These are phyloP conservation scores for Nicotiana obtusifolia DNA, from an alignment of 257 asterid species.

Conservation along the genomic window DNA sequence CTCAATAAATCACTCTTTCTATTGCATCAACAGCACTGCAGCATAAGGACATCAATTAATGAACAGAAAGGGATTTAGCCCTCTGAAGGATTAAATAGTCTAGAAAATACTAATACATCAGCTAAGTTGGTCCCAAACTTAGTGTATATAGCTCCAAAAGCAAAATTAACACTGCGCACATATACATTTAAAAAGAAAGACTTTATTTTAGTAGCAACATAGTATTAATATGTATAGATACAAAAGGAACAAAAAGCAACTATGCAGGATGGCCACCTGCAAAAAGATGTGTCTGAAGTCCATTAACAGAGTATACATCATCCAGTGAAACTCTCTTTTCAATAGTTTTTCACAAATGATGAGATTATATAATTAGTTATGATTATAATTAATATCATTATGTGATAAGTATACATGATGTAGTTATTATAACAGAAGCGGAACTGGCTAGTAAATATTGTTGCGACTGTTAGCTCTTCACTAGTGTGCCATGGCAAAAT, in stretches of 20 bases:
- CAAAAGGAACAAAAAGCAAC: background rate
- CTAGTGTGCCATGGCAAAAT: too few species aligned
- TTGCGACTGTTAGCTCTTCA: too few species aligned
- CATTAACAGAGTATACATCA: background rate
- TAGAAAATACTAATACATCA: background rate
- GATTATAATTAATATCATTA: background rate
- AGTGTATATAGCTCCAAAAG: background rate
- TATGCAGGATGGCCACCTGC: background rate
- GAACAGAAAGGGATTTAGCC: background rate
- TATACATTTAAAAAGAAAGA: background rate
- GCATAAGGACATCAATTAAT: background rate
- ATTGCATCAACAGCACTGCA: conserved; percentile 32
- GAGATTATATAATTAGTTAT: background rate
- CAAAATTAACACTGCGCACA: background rate
- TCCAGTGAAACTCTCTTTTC: background rate
- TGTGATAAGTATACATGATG: background rate
- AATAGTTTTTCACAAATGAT: background rate
- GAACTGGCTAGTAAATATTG: too few species aligned
- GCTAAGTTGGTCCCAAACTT: background rate
- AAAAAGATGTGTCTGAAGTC: background rate
- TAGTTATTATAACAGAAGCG: background rate
- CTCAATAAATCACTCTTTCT: background rate
- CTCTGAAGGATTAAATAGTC: background rate
- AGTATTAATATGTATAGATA: background rate
- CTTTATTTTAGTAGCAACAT: background rate